Evolutionary conservation across 2,329 filamentous ascomycete genomes (phyloP).

Genomic region (Fusarium pininemorale): DNA sequence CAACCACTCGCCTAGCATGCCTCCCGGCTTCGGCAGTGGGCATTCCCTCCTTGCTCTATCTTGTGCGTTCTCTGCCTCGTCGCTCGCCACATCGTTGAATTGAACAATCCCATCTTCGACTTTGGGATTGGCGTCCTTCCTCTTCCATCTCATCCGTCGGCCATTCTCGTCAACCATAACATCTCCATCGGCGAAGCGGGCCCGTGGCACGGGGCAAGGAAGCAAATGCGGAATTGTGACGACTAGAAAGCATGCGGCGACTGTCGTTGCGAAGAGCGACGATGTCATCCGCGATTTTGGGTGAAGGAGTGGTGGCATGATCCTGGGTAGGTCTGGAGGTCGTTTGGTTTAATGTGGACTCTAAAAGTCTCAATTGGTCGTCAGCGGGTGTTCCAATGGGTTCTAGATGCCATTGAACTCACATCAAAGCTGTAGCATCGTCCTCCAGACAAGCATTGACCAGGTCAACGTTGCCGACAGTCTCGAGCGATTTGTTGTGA

Average conservation of each 20-base stretch:
- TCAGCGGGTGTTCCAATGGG: slow-evolving; percentile 24
- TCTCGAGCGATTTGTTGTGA: slow-evolving; percentile 42
- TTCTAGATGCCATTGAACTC: slow-evolving; percentile 38
- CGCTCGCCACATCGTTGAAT: slow-evolving; percentile 53
- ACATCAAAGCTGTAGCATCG: slow-evolving; percentile 39
- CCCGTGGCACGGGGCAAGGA: slow-evolving; percentile 85
- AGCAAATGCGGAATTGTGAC: slow-evolving; percentile 90
- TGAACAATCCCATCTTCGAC: slow-evolving; percentile 59
- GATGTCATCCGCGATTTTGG: slow-evolving; percentile 93
- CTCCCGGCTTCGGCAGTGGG: slow-evolving; percentile 89
- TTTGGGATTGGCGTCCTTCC: slow-evolving; percentile 48
- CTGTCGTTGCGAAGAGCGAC: slow-evolving; percentile 92
- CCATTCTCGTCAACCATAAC: slow-evolving; percentile 57
- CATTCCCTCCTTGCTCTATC: slow-evolving; percentile 74
- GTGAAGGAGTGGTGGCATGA: slow-evolving; percentile 89
- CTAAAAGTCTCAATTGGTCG: slow-evolving; percentile 42
- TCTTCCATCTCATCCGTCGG: slow-evolving; percentile 56
- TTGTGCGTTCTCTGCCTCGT: slow-evolving; percentile 47
- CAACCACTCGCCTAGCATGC: slow-evolving; percentile 77
- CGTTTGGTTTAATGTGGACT: slow-evolving; percentile 26
- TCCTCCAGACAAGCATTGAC: slow-evolving; percentile 36
- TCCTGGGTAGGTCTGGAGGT: slow-evolving; percentile 29
- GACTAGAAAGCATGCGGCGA: slow-evolving; percentile 89
- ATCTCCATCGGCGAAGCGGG: slow-evolving; percentile 77
- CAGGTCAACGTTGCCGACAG: slow-evolving; percentile 35